Evolutionary conservation across 345 rosid genomes (phyloP).

Genomic region (Sonneratia caseolaris): DNA sequence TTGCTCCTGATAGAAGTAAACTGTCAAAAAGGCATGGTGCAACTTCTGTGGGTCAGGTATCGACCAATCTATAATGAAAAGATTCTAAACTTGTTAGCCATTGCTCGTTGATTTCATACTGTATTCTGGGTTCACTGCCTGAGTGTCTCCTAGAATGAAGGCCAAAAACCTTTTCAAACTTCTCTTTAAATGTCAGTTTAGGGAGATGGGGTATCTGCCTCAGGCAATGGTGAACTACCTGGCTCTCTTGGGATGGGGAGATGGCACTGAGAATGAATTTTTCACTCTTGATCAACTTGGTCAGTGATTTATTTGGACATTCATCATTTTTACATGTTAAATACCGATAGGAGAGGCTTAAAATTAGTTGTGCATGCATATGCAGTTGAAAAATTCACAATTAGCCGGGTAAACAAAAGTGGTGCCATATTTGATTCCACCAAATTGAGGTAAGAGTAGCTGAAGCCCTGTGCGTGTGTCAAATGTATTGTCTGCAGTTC

Average conservation of each 20-base stretch:
- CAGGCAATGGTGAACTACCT: constrained; percentile 91
- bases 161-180: constrained; percentile 1
- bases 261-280: constrained; percentile 94
- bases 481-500: neutral
- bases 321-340: neutral
- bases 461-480: neutral
- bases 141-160: neutral
- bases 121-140: neutral
- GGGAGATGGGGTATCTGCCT: constrained; percentile 91
- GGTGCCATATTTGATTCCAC: constrained; percentile 83
- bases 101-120: neutral
- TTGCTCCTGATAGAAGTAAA: constrained; percentile 92
- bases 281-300: constrained; percentile 78
- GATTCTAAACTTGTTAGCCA: neutral
- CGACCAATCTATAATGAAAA: constrained; percentile 1
- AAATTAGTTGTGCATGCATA: constrained; percentile 1
- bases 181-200: constrained; percentile 38
- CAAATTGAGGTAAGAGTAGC: constrained; percentile 54
- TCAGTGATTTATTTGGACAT: constrained; percentile 16
- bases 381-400: constrained; percentile 75
- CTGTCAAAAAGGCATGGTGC: constrained; percentile 93
- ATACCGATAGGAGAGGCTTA: neutral
- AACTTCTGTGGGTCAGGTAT: constrained; percentile 92
- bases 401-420: constrained; percentile 76
- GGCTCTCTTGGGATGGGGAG: constrained; percentile 98